These are phyloP conservation scores for Torulaspora delbrueckii DNA, from an alignment of 805 yeast genomes.

Conservation along the genomic window DNA sequence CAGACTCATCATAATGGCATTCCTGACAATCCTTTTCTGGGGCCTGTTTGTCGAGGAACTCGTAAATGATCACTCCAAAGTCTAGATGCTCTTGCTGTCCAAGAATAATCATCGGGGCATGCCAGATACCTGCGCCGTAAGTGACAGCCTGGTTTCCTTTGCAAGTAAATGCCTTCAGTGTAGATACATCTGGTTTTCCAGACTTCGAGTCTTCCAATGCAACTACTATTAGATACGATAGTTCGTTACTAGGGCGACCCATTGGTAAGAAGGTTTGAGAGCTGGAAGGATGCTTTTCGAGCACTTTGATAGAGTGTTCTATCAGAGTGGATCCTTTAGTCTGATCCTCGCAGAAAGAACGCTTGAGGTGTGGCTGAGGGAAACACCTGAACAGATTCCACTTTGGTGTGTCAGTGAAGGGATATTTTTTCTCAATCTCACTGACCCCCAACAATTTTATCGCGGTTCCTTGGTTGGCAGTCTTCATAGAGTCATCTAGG, in stretches of 20 bases:
- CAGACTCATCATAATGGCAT: slow-evolving; percentile 46
- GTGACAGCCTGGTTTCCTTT: slow-evolving; percentile 86
- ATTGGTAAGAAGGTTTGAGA: slow-evolving; percentile 91
- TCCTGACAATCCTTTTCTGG: slow-evolving; percentile 65
- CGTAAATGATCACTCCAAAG: slow-evolving; percentile 85
- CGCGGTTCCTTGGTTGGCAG: slow-evolving; percentile 95
- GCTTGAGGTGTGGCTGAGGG: slow-evolving; percentile 61
- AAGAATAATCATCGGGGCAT: slow-evolving; percentile 91
- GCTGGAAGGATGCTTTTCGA: slow-evolving; percentile 85
- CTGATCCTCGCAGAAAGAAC: neutral
- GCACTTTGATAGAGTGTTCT: slow-evolving; percentile 54
- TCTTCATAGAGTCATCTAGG: slow-evolving; percentile 33
- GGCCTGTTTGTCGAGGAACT: slow-evolving; percentile 70
- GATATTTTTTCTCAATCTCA: slow-evolving; percentile 50
- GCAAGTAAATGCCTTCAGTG: slow-evolving; percentile 65
- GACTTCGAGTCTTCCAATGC: slow-evolving; percentile 49
- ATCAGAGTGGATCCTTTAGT: neutral
- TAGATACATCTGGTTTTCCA: slow-evolving; percentile 56
- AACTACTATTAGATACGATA: slow-evolving; percentile 74
- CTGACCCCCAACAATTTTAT: slow-evolving; percentile 69
- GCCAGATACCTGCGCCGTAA: slow-evolving; percentile 79
- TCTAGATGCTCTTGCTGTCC: slow-evolving; percentile 52
- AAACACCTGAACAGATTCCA: slow-evolving; percentile 82
- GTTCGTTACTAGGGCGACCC: slow-evolving; percentile 55
- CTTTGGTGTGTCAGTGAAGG: slow-evolving; percentile 47